Evolutionary conservation across 345 rosid species (phyloP), one percentile per base, ranked within the genome.

Genomic region (Noccaea caerulescens): DNA sequence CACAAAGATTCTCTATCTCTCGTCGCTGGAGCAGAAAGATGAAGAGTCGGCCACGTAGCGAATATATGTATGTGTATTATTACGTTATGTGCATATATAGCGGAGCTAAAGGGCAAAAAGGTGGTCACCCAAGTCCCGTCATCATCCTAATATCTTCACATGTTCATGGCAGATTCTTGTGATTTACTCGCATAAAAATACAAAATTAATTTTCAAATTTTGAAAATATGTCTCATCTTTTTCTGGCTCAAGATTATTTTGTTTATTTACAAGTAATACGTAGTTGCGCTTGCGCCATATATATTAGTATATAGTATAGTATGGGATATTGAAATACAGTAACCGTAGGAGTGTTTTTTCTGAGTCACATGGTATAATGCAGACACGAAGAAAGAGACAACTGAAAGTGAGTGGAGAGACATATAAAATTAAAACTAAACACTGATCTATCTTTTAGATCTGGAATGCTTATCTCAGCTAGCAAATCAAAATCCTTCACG

Each of bases 281-380:
- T 12, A 27, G 30, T 27, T 27, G 30, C 30, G 30, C 30, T 27
- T 25, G 3, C 30, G 30, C 30, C 2, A 25, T 1, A 25, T 25
- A 25, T 25, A 25, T 25, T 25, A 25, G 3, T 20, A 38, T 37
- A 5, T 16, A 13, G 7, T 20, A 47, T 16, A 39, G 54, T 66
- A 12, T 13, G 11, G 25, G 52, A 49, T 30, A 58, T 32, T 13
- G 11, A 23, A 43, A 49, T 30, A 58, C 39, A 36, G 30, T 30
- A 60, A 36, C 2, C 43, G 25, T 72, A 30, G 66, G 71, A 69
- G 69, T 76, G 71, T 76, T 47, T 75, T 68, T 36, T 3, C 32
- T 0, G 11, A 59, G 69, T 62, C 79, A 75, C 75, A 69, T 76
- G 71, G 37, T 54, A 32, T 69, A 62, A 13, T 63, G 71, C 5